Base-by-base conservation (phyloP, 2,329 filamentous ascomycete genomes). In the Pseudocercospora fuligena region DNA sequence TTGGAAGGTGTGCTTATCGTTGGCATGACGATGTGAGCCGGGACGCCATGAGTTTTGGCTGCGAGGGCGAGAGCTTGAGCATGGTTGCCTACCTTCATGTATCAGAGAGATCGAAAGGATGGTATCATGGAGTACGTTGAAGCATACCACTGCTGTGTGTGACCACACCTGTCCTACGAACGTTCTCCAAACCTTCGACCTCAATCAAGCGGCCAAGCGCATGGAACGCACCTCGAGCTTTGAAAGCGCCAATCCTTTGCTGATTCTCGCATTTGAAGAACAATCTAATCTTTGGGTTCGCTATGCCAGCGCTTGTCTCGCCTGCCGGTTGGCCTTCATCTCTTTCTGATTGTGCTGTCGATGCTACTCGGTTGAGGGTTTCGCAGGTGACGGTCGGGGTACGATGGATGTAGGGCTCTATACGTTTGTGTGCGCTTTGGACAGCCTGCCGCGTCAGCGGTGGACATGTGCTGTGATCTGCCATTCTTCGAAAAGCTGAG, bases 251-350 rank as follows among this genome's bases (percentile, higher is more conserved):
- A 63, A 96, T 89, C 63, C 89, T 88, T 82, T 98, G 95, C 66
- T 92, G 83, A 79, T 97, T 97, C 83, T 98, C 94, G 79, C 93
- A 96, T 82, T 98, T 98, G 87, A 98, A 97, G 83, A 92, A 95
- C 61, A 98, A 84, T 12, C 88, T 84, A 46, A 97, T 82, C 59
- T 81, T 87, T 0, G 93, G 93, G 3, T 78, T 81, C 0, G 90
- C 87, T 0, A 89, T 72, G 19, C 64, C 71, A 40, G 31, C 23
- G 5, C 63, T 63, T n/a, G 61, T 64, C 46, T 61, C 57, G 8
- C 64, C 60, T 6, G 51, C 29, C 21, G 70, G 62, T 19, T 67
- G 59, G 8, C 67, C 67, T 36, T 69, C 68, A 21, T 62, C 53
- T 66, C 74, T 49, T 64, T 74, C 66, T 12, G 84, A 78, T 70